Percentiles rank a stretch among this genome's conserved stretches.
Evolutionary conservation across 2,329 filamentous ascomycete genomes (phyloP).

Genomic region (Aspergillus pseudoviridinutans): DNA sequence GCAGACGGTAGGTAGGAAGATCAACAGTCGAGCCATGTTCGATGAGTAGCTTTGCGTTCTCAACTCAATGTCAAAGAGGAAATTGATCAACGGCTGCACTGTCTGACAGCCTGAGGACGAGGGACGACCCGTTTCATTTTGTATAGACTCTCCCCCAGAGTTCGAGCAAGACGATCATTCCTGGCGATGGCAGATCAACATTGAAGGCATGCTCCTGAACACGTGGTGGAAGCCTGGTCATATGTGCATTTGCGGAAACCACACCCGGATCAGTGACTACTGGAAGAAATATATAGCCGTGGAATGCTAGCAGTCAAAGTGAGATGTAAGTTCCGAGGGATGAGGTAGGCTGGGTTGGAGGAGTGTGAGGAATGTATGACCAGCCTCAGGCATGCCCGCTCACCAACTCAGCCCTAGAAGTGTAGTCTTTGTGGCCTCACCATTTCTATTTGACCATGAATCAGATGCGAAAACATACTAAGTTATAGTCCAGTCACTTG

Average conservation of each 20-base stretch:
- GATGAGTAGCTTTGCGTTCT: not conserved
- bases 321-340: not conserved
- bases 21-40: constrained; percentile 14
- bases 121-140: not conserved
- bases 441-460: not conserved
- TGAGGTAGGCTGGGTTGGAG: not conserved
- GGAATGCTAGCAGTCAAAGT: not conserved
- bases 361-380: not conserved
- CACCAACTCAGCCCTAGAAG: not conserved
- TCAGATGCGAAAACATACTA: not conserved
- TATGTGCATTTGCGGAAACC: not conserved
- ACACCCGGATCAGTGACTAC: not conserved
- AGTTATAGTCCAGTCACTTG: not conserved
- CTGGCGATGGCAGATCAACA: not conserved
- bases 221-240: not conserved
- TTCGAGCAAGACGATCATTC: not conserved
- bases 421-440: not conserved
- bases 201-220: not conserved
- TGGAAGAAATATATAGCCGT: not conserved
- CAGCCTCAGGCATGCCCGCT: not conserved
- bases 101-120: not conserved
- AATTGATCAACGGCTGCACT: not conserved
- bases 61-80: not conserved
- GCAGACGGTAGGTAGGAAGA: constrained; percentile 48
- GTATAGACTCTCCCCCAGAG: not conserved